Evolutionary conservation across 2,329 filamentous ascomycete genomes (phyloP).

Genomic region (Harringtonia aguacate): DNA sequence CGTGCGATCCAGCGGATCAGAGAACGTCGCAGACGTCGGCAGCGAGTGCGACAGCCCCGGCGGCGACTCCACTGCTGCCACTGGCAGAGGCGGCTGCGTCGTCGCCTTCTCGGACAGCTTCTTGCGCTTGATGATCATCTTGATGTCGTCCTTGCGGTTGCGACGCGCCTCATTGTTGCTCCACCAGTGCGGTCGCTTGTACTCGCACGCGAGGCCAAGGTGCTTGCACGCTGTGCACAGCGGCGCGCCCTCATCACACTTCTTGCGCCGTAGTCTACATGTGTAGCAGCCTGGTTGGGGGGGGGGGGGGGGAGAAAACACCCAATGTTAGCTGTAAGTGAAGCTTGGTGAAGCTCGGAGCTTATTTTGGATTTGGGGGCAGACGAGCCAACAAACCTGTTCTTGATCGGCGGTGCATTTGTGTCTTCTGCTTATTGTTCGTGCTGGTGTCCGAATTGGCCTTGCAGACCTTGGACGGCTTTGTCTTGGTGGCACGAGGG

Average conservation of each 20-base stretch:
- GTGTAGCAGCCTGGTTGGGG: conserved; percentile 51
- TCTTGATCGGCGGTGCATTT: conserved; percentile 89
- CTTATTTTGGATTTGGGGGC: too few relatives aligned
- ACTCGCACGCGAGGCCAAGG: conserved; percentile 83
- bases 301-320: too few relatives aligned
- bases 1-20: conserved; percentile 61
- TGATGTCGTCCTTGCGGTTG: conserved; percentile 88
- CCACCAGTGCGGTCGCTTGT: conserved; percentile 97
- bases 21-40: conserved; percentile 70
- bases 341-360: too few relatives aligned
- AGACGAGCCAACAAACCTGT: conserved; percentile 81
- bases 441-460: conserved; percentile 28
- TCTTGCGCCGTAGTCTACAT: conserved; percentile 56
- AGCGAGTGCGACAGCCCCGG: conserved; percentile 73
- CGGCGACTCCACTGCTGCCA: conserved; percentile 50
- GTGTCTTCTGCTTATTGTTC: conserved; percentile 52
- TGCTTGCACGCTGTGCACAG: conserved; percentile 57
- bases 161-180: conserved; percentile 79
- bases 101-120: conserved; percentile 83
- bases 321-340: not conserved
- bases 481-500: conserved; percentile 47
- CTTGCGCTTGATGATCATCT: conserved; percentile 94
- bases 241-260: conserved; percentile 56
- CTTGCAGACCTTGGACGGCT: conserved; percentile 24
- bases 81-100: not conserved